Evolutionary conservation across 2,329 filamentous ascomycete species (phyloP).

Genomic region (Cytospora paraplurivora): DNA sequence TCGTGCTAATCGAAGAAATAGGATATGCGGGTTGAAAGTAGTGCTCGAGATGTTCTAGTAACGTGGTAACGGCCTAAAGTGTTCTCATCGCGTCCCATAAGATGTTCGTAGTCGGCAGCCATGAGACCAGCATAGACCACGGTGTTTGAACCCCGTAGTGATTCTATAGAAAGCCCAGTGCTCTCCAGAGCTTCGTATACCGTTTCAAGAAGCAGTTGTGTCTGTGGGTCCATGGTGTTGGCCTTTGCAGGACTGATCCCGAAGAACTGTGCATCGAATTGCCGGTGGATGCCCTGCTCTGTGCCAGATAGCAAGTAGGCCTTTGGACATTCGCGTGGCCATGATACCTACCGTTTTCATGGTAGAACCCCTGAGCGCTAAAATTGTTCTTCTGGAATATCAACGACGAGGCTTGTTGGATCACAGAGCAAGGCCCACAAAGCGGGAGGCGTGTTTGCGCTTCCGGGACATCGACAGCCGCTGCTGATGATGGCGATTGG

Average conservation of each 20-base stretch:
- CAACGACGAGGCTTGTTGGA: too few species aligned
- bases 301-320: conserved; percentile 27
- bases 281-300: conserved; percentile 29
- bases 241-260: conserved; percentile 31
- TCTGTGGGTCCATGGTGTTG: conserved; percentile 26
- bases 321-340: conserved; percentile 35
- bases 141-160: conserved; percentile 32
- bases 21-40: conserved; percentile 42
- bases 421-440: too few species aligned
- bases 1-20: conserved; percentile 45
- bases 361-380: too few species aligned
- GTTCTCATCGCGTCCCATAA: conserved; percentile 25
- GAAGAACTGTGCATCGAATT: conserved; percentile 35
- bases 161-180: conserved; percentile 29
- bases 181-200: conserved; percentile 32
- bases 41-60: conserved; percentile 37
- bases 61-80: conserved; percentile 35
- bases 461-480: too few species aligned
- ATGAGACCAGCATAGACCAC: conserved; percentile 36
- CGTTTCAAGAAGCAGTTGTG: conserved; percentile 27
- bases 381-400: too few species aligned
- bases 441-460: too few species aligned
- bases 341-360: conserved; percentile 34
- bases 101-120: conserved; percentile 32
- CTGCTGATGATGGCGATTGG: too few species aligned